Conservation (phyloP, 1,139 yeast genomes). For the Hemisphaericaspora xylofermentans region DNA sequence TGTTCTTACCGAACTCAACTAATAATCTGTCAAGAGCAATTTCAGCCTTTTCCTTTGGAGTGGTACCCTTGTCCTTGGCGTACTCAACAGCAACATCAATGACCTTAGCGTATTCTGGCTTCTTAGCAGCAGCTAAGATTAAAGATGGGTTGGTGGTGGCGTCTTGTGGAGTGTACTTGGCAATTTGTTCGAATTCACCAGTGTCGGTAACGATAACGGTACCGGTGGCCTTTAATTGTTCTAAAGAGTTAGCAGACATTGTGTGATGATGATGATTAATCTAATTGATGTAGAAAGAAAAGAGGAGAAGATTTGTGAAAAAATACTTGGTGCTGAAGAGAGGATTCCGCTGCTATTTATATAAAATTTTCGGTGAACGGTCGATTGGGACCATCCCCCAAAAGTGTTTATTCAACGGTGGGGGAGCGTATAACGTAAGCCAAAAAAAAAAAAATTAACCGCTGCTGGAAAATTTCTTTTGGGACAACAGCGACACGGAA, state of each 20-base stretch:
- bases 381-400: not conserved
- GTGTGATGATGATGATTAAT: not conserved
- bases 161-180: conserved; percentile 97
- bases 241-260: conserved; percentile 64
- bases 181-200: conserved; percentile 97
- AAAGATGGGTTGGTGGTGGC: conserved; percentile 99
- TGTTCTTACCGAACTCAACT: conserved; percentile 95
- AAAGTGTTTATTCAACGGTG: not conserved
- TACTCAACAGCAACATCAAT: conserved; percentile 88
- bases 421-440: not conserved
- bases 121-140: conserved; percentile 93
- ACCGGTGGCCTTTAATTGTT: conserved; percentile 91
- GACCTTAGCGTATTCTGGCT: conserved; percentile 83
- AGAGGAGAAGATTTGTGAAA: not conserved
- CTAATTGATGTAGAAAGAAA: not conserved
- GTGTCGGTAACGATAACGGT: conserved; percentile 97
- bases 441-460: too few species aligned
- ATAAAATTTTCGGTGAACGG: not conserved
- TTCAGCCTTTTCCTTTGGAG: conserved; percentile 50
- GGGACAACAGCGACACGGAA: not conserved
- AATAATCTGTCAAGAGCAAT: conserved; percentile 88
- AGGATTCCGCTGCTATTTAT: not conserved
- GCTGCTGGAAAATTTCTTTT: not conserved
- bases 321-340: not conserved
- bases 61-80: conserved; percentile 67